phyloP scores from a whole-genome alignment of 1,139 yeast species.

The Geotrichum fermentans region DNA sequence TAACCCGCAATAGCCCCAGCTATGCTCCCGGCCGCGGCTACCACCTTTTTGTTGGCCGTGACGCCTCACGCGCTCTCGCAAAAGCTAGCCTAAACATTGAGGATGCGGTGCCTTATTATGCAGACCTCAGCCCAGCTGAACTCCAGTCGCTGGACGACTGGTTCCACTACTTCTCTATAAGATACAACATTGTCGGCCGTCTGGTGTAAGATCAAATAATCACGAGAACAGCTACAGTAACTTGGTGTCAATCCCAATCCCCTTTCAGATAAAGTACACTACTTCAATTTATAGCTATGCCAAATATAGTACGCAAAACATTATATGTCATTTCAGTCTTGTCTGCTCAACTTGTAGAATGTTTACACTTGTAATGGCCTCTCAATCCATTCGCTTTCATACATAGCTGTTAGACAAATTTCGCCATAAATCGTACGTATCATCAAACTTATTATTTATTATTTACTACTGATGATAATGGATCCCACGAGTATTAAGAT shows the following conservation, averaged over 20 bases:
- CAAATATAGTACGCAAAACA: background rate
- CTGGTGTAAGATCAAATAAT: background rate
- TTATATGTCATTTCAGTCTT: background rate
- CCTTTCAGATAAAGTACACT: too few relatives aligned
- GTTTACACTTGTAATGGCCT: background rate
- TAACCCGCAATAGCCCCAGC: conserved; percentile 54
- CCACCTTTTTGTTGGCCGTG: conserved; percentile 68
- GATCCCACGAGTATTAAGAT: too few relatives aligned
- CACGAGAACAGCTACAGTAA: too few relatives aligned
- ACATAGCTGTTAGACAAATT: too few relatives aligned
- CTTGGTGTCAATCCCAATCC: too few relatives aligned
- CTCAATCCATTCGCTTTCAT: background rate
- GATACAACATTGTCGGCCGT: conserved; percentile 50
- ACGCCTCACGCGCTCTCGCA: conserved; percentile 68
- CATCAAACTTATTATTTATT: too few relatives aligned
- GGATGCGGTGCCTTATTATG: conserved; percentile 60
- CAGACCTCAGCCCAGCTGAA: conserved; percentile 48
- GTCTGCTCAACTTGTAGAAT: too few relatives aligned
- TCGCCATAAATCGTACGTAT: too few relatives aligned
- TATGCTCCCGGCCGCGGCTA: conserved; percentile 77
- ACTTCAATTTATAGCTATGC: background rate
- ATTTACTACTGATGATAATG: too few relatives aligned
- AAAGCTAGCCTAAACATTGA: conserved; percentile 48
- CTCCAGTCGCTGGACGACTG: conserved; percentile 76
- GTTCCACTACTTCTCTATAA: conserved; percentile 76